These are phyloP conservation scores for Penicillium aurantiogriseum DNA, from an alignment of 2,329 filamentous ascomycete genomes.

Conservation along the genomic window DNA sequence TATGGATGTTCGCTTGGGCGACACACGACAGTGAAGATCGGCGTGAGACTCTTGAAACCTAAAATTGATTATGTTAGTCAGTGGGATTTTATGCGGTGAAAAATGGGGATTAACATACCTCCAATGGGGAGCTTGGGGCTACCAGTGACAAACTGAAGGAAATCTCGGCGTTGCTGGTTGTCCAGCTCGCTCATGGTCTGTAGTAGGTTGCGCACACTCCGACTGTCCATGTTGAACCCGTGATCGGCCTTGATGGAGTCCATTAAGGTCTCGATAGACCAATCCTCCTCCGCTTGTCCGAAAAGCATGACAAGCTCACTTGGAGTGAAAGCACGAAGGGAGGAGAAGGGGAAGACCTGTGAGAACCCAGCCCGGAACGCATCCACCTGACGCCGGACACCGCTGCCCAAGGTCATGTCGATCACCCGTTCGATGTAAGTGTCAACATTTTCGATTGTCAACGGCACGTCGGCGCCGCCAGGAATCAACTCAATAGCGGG, in stretches of 20 bases:
- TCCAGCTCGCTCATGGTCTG: conserved; percentile 91
- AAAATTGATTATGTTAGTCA: conserved; percentile 8
- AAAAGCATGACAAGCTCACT: conserved; percentile 94
- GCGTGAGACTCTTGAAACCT: conserved; percentile 96
- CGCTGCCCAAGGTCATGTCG: conserved; percentile 84
- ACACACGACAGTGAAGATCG: conserved; percentile 98
- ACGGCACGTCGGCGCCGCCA: conserved; percentile 68
- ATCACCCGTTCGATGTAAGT: conserved; percentile 84
- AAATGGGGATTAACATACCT: conserved; percentile 58
- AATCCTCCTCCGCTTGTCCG: conserved; percentile 89
- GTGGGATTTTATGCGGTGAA: not conserved
- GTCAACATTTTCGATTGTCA: conserved; percentile 91
- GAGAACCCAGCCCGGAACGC: conserved; percentile 90
- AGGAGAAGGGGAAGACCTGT: conserved; percentile 92
- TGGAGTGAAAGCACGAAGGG: conserved; percentile 88
- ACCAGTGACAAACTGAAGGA: conserved; percentile 95
- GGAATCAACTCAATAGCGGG: conserved; percentile 77
- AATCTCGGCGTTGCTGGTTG: conserved; percentile 75
- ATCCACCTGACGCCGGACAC: conserved; percentile 84
- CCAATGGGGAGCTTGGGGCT: conserved; percentile 98
- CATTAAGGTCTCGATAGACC: conserved; percentile 95
- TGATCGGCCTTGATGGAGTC: conserved; percentile 99
- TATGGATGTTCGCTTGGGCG: conserved; percentile 96
- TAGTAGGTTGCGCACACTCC: conserved; percentile 86
- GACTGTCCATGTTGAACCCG: conserved; percentile 97